Evolutionary conservation across 2,329 filamentous ascomycete genomes (phyloP), one percentile per base, ranked within the genome.

Genomic region (Leptosphaerulina australis): DNA sequence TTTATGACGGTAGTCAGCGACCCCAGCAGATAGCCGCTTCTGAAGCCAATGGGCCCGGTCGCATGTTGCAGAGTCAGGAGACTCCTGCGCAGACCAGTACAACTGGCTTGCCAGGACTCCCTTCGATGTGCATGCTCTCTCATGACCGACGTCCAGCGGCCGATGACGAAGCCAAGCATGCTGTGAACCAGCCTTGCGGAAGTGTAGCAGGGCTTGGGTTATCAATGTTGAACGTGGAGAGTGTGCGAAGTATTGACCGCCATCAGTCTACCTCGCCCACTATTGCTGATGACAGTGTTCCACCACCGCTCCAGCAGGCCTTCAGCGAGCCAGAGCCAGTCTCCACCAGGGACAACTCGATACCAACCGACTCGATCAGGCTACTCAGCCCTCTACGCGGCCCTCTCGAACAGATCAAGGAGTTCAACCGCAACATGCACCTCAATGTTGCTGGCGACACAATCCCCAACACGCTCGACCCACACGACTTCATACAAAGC

Each of bases 401-500:
- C 4, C 49, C 60, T 17, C 39, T 71, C 7, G 64, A 67, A 20
- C 62, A 62, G 5, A 55, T 68, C 36, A 30, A 64, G 9, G 63
- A 68, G 9, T 68, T 64, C 58, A 68, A 70, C 44, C 64, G 59
- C 36, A 62, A 64, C 25, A 59, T 71, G 31, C 65, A 70, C 18
- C 60, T 70, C 38, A 60, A 71, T 25, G 44, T 70, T 6, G 50
- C 58, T 9, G 67, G 68, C 29, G 70, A 72, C 39, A 72, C 70
- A 21, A 66, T 72, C 15, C 70, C 70, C 21, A 64, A 72, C 39
- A 71, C 70, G 5, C 67, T 66, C 36, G 66, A 72, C 29, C 64
- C 68, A 1, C 74, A 76, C 15, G 74, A 77, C 11, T 71, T 73
- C 31, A 55, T 72, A 35, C 70, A 69, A 51, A 80, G 76, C 55